Evolutionary conservation across 768 basidiomycete species (phyloP).

Genomic region (Nidularia sp.): DNA sequence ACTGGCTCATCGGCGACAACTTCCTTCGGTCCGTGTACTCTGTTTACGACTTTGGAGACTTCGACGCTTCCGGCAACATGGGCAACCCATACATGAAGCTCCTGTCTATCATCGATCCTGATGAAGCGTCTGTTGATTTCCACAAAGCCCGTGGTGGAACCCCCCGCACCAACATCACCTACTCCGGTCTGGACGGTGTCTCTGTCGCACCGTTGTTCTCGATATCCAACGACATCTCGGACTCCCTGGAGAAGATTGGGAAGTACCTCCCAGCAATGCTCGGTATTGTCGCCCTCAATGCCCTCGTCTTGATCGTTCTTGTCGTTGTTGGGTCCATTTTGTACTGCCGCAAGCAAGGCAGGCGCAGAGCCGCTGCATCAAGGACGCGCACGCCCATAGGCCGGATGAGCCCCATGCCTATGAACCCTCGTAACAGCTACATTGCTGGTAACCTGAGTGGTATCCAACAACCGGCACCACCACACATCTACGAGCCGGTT

Average conservation of each 20-base stretch:
- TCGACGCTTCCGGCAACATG: conserved; percentile 56
- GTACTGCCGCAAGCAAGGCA: conserved; percentile 46
- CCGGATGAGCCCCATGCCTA: conserved; percentile 54
- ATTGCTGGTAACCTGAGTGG: conserved; percentile 20
- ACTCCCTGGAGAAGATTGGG: conserved; percentile 59
- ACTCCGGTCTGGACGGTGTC: conserved; percentile 44
- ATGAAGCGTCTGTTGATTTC: conserved; percentile 70
- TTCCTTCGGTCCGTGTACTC: conserved; percentile 80
- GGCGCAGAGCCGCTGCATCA: conserved; percentile 15
- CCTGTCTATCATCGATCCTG: conserved; percentile 63
- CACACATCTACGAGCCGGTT: conserved; percentile 68
- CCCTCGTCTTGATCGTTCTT: conserved; percentile 60
- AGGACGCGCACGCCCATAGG: conserved; percentile 29
- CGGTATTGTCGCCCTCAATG: conserved; percentile 74
- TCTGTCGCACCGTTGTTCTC: conserved; percentile 41
- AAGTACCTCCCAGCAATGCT: conserved; percentile 71
- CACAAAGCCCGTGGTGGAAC: conserved; percentile 61
- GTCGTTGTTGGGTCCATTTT: conserved; percentile 47
- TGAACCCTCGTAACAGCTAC: conserved; percentile 42
- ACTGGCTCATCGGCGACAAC: conserved; percentile 82
- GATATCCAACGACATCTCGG: conserved; percentile 53
- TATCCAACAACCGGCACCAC: conserved; percentile 5
- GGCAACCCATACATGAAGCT: conserved; percentile 78
- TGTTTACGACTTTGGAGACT: conserved; percentile 84
- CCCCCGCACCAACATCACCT: conserved; percentile 65